A percentile compares a stretch with the other conserved stretches of the same genome.
Conservation (phyloP, 2,329 filamentous ascomycete species). For the Bipolaris victoriae region DNA sequence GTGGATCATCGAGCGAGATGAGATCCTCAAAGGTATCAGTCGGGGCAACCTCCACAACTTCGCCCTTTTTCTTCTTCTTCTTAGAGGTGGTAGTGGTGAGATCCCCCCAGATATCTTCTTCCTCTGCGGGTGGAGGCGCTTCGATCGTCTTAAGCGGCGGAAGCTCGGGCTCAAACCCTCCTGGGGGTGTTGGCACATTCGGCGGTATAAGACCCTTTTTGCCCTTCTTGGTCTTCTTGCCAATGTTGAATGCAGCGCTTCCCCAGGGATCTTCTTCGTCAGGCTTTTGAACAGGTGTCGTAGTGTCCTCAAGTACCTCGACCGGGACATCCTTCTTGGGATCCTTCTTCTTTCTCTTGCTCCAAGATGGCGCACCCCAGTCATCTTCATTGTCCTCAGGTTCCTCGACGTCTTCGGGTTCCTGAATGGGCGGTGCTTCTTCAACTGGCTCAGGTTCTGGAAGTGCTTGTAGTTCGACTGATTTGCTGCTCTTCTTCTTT, state of each 20-base stretch:
- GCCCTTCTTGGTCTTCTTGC: conserved; percentile 63
- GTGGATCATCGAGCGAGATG: conserved; percentile 41
- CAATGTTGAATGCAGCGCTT: conserved; percentile 47
- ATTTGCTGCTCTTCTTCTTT: conserved; percentile 55
- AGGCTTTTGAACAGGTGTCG: conserved; percentile 52
- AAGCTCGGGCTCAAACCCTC: conserved; percentile 46
- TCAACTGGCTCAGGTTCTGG: conserved; percentile 39
- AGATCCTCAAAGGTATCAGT: conserved; percentile 43
- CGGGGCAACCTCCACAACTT: conserved; percentile 24
- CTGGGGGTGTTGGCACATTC: conserved; percentile 56
- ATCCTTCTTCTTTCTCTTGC: conserved; percentile 54
- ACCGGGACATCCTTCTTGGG: conserved; percentile 49
- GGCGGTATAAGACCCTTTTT: conserved; percentile 60
- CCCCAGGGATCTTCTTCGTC: conserved; percentile 51
- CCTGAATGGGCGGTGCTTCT: conserved; percentile 42
- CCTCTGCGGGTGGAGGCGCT: conserved; percentile 42
- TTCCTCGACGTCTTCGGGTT: conserved; percentile 58
- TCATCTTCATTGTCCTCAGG: conserved; percentile 60
- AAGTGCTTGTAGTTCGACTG: conserved; percentile 43
- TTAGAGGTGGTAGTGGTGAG: conserved; percentile 31
- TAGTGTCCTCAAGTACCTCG: conserved; percentile 50
- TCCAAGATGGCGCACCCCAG: conserved; percentile 63
- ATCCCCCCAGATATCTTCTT: conserved; percentile 46
- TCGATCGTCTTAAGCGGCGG: conserved; percentile 62
- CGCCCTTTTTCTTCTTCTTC: conserved; percentile 47